Base-by-base conservation (phyloP, 345 rosid genomes). In the Durio zibethinus region DNA sequence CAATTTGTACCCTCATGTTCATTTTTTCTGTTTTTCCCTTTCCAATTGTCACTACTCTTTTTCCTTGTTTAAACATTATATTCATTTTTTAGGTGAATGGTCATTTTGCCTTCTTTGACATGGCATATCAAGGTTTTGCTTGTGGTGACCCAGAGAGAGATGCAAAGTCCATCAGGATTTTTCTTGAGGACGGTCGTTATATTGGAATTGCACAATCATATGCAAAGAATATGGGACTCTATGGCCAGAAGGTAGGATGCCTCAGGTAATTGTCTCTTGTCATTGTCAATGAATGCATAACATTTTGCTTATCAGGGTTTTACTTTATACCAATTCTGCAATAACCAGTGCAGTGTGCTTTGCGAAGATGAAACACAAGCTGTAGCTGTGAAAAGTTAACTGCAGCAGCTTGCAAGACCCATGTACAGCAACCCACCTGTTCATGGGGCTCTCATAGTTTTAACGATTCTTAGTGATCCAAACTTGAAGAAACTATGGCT, bases 81-180 rank as follows among this genome's bases (percentile, higher is more conserved):
- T 43, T 42, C 52, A 29, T 18, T 76, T 85, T 38, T 81, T 88
- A 95, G 99, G 86, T 68, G 0, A 95, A 93, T 81, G 89, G 87
- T 11, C 98, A 95, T 77, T 93, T 95, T 82, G 84, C 99, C 75
- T 89, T 95, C 85, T 95, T 95, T 80, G 99, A 95, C 79, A 93
- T 93, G 99, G 99, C 99, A 25, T 95, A 93, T 84, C 99, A 95
- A 91, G 98, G 98, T 74, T 95, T 95, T 80, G 99, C 99, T 20
- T 90, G 97, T 79, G 98, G 99, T 72, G 97, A 95, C 84, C 98
- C 99, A 52, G 94, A 84, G 74, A 93, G 86, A 82, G 99, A 95
- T 86, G 98, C 99, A 68, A 93, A 95, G 77, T 82, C 99, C 63
- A 93, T 95, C 77, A 87, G 98, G 85, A 95, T 95, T 83, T 95